Conservation (phyloP, 1,139 yeast genomes). For the Taphrina sp. region DNA sequence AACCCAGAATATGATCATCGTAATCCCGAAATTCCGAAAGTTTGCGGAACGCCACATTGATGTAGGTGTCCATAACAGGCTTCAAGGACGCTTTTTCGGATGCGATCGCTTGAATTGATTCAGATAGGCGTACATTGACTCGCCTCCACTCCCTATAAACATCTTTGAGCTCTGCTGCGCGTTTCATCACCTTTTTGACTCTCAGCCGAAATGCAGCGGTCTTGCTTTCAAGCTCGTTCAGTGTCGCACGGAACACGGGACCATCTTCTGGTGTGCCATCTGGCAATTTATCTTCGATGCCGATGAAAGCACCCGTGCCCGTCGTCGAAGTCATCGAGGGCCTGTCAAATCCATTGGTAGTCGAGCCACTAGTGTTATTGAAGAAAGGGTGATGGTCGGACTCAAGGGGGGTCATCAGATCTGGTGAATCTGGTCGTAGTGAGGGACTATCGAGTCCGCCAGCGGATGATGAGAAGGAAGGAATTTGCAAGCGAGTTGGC, state of each 20-base stretch:
- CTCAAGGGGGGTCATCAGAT: constrained; percentile 18
- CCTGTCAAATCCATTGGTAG: background rate
- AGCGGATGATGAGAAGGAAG: constrained; percentile 21
- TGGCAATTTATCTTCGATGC: background rate
- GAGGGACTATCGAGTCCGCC: constrained; percentile 8
- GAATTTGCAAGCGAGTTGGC: constrained; percentile 31
- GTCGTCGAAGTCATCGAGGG: background rate
- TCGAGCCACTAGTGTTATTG: background rate
- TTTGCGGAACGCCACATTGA: constrained; percentile 38
- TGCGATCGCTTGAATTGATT: constrained; percentile 42
- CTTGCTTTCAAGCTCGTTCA: constrained; percentile 56
- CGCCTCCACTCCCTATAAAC: constrained; percentile 45
- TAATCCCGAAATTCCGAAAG: constrained; percentile 35
- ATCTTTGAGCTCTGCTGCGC: constrained; percentile 45
- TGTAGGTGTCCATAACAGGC: constrained; percentile 43
- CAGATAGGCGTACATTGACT: constrained; percentile 44
- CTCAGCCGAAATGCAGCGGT: constrained; percentile 53
- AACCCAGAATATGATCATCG: constrained; percentile 40
- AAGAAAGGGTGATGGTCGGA: constrained; percentile 11
- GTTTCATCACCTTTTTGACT: constrained; percentile 48
- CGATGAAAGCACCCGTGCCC: background rate
- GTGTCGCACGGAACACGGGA: constrained; percentile 64
- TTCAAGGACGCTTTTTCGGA: constrained; percentile 43
- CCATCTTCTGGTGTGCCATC: constrained; percentile 56
- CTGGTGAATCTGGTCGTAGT: constrained; percentile 24